These are phyloP conservation scores for Steccherinum ochraceum DNA, from an alignment of 768 basidiomycete genomes.

Conservation along the genomic window DNA sequence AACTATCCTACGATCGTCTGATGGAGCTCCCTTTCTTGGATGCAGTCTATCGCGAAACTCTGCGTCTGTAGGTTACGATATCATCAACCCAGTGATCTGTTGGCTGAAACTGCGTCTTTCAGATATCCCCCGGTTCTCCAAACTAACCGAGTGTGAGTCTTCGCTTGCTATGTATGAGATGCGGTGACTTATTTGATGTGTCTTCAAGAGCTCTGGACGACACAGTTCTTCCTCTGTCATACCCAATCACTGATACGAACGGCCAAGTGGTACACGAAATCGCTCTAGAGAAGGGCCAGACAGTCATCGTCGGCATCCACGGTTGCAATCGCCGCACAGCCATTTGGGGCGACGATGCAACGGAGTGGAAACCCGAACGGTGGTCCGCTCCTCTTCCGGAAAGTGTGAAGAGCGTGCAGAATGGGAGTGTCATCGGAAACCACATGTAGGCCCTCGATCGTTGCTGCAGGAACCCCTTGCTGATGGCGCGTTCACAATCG, in stretches of 20 bases:
- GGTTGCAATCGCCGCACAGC: conserved; percentile 42
- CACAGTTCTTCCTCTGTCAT: conserved; percentile 51
- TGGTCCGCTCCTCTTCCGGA: conserved; percentile 40
- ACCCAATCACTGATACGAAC: conserved; percentile 35
- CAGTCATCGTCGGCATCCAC: conserved; percentile 35
- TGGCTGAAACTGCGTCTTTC: not conserved
- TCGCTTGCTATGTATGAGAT: too few relatives aligned
- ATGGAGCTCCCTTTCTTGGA: conserved; percentile 22
- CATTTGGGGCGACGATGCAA: conserved; percentile 57
- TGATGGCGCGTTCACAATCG: too few relatives aligned
- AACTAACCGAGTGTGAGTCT: not conserved
- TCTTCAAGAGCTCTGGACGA: conserved; percentile 26
- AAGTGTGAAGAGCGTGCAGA: conserved; percentile 7
- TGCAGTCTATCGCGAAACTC: conserved; percentile 19
- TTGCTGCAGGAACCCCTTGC: too few relatives aligned
- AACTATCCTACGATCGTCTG: conserved; percentile 19
- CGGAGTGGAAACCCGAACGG: conserved; percentile 55
- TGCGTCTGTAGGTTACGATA: conserved; percentile 16
- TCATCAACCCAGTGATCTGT: not conserved
- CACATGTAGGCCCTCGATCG: too few relatives aligned
- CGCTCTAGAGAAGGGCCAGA: conserved; percentile 40
- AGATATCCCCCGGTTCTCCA: conserved; percentile 6
- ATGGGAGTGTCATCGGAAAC: conserved; percentile 17
- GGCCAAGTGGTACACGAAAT: conserved; percentile 36
- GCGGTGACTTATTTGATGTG: too few relatives aligned